Evolutionary conservation across 2,329 filamentous ascomycete genomes (phyloP), one percentile per base, ranked within the genome.

Genomic region (Bipolaris gigantea): DNA sequence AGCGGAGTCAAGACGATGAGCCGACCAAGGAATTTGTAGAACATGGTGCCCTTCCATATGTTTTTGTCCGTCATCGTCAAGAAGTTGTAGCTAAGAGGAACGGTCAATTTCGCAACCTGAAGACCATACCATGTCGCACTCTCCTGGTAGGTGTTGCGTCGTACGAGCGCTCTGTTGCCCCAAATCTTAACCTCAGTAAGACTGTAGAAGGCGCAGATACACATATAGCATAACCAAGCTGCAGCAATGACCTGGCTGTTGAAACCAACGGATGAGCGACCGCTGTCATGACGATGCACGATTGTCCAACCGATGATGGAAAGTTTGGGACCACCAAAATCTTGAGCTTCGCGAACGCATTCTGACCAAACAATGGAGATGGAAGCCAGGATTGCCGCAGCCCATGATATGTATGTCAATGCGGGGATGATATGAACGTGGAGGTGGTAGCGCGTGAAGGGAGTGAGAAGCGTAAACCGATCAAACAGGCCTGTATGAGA

Each of bases 181-280:
- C 94, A 99, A n/a, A 97, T 92, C 69, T 94, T 95, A 65, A 96
- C 90, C 70, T 96, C 91, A 13, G 88, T 91, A 68, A 99, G 87
- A 7, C 92, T 92, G 53, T 86, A 89, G 46, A 97, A 83, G 5
- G 94, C 91, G 42, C 92, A 92, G 13, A 89, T 82, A 73, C 90
- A 96, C 94, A 99, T 99, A 79, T 99, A 99, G 53, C 92, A 81
- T 56, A 99, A 87, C 94, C 94, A 99, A 13, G 85, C 79, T 2
- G 91, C 87, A 0, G 93, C 89, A 44, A 93, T 88, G 40, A 92
- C 73, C 72, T 99, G 94, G 4, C 92, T 91, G 2, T 87, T 88
- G 63, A 97, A 92, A 16, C 90, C 90, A 57, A 97, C 87, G 52
- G 89, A 86, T 23, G 87, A 88, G 52, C 85, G 84, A 10, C 87